Evolutionary conservation across 2,329 filamentous ascomycete genomes (phyloP).

Genomic region (Aspergillus pseudoglaucus): DNA sequence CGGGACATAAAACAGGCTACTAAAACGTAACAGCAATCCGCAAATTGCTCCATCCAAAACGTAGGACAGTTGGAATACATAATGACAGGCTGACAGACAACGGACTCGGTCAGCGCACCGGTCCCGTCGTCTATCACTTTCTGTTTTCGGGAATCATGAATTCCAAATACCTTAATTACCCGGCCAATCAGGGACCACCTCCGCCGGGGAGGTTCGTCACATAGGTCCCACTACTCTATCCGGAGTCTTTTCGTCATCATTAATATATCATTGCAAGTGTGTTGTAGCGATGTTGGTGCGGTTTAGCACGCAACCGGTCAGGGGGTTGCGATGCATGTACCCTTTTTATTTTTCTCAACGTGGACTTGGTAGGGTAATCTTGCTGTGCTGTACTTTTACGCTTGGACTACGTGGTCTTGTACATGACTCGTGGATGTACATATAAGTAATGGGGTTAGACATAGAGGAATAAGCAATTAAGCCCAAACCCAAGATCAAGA

Average conservation of each 20-base stretch:
- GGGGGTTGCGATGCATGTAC: too few relatives aligned
- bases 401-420: too few relatives aligned
- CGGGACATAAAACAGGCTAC: not conserved
- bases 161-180: conserved; percentile 21
- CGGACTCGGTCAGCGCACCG: not conserved
- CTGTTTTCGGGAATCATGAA: conserved; percentile 1
- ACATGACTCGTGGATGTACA: too few relatives aligned
- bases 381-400: too few relatives aligned
- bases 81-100: not conserved
- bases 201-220: conserved; percentile 10
- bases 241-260: not conserved
- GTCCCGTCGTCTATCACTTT: not conserved
- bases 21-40: not conserved
- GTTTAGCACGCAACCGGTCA: too few relatives aligned
- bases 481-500: too few relatives aligned
- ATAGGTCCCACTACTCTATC: conserved; percentile 4
- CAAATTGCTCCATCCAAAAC: not conserved
- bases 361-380: too few relatives aligned
- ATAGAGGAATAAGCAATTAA: too few relatives aligned
- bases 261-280: not conserved
- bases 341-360: too few relatives aligned
- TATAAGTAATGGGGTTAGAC: too few relatives aligned
- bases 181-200: conserved; percentile 9
- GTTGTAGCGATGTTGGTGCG: not conserved
- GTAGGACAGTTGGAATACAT: not conserved